Conservation (phyloP, 2,329 filamentous ascomycete genomes). For the Pyricularia grisea region DNA sequence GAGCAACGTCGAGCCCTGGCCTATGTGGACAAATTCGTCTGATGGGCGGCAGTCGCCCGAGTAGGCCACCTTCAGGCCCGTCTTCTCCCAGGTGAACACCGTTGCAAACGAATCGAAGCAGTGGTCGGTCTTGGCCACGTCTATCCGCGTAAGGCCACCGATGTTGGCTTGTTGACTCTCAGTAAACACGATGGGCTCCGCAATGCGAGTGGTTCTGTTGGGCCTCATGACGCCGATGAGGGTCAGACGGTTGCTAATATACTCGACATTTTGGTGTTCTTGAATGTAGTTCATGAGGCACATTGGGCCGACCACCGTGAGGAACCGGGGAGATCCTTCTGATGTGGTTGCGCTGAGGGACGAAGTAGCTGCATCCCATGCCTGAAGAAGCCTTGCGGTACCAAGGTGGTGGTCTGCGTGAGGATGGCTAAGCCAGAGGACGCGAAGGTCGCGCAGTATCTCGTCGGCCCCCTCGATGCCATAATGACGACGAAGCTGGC, state of each 20-base stretch:
- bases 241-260: conserved; percentile 53
- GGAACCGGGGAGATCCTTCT: conserved; percentile 15
- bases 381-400: conserved; percentile 67
- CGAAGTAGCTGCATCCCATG: conserved; percentile 58
- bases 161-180: conserved; percentile 30
- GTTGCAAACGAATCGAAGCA: conserved; percentile 72
- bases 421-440: conserved; percentile 88
- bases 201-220: conserved; percentile 6
- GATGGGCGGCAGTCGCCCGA: conserved; percentile 89
- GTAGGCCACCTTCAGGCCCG: conserved; percentile 80
- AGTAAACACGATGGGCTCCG: conserved; percentile 21
- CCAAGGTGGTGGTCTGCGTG: conserved; percentile 96
- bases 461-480: conserved; percentile 52
- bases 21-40: conserved; percentile 58
- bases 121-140: conserved; percentile 62
- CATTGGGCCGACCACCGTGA: conserved; percentile 60
- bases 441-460: conserved; percentile 69
- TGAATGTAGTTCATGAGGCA: conserved; percentile 68
- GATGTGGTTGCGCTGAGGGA: conserved; percentile 26
- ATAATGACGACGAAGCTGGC: conserved; percentile 72
- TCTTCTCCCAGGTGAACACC: conserved; percentile 61
- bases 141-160: conserved; percentile 54
- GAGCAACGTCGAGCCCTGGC: conserved; percentile 67
- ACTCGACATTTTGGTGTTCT: conserved; percentile 72
- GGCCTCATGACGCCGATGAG: conserved; percentile 18